A percentile compares a stretch with the other conserved stretches of the same genome.
phyloP scores from a whole-genome alignment of 768 basidiomycete genomes.

The Amanita pseudoporphyria region DNA sequence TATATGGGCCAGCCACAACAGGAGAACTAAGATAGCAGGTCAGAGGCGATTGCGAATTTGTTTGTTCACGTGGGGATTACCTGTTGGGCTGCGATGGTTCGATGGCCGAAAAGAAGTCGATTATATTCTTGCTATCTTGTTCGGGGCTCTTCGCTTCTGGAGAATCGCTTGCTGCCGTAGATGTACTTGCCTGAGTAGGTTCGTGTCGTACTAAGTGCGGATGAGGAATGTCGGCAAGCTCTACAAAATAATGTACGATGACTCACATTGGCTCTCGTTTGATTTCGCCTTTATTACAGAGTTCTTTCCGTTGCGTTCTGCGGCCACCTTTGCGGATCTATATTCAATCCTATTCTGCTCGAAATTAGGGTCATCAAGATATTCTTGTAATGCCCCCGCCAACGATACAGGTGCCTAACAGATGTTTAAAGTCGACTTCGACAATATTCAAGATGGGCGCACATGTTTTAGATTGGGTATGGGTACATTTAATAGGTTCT shows the following conservation, averaged over 20 bases:
- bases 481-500: constrained; percentile 87
- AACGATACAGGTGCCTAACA: constrained; percentile 88
- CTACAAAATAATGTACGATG: not conserved
- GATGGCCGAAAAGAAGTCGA: constrained; percentile 87
- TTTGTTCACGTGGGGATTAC: constrained; percentile 18
- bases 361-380: constrained; percentile 93
- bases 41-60: not conserved
- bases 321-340: constrained; percentile 64
- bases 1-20: constrained; percentile 35
- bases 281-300: constrained; percentile 15
- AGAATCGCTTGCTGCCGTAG: not conserved
- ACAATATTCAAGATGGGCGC: constrained; percentile 15
- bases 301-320: constrained; percentile 29
- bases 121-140: constrained; percentile 38
- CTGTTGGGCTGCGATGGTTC: constrained; percentile 58
- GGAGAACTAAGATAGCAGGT: not conserved
- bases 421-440: not conserved
- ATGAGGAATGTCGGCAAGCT: not conserved
- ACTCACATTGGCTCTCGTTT: constrained; percentile 21
- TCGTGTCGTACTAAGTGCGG: not conserved
- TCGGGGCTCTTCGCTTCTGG: constrained; percentile 17
- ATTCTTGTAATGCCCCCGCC: constrained; percentile 91
- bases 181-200: constrained; percentile 1
- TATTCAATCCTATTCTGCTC: constrained; percentile 94
- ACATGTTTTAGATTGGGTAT: constrained; percentile 93